Conservation (phyloP, 805 yeast genomes). For the Starmerella gropengiesseri region DNA sequence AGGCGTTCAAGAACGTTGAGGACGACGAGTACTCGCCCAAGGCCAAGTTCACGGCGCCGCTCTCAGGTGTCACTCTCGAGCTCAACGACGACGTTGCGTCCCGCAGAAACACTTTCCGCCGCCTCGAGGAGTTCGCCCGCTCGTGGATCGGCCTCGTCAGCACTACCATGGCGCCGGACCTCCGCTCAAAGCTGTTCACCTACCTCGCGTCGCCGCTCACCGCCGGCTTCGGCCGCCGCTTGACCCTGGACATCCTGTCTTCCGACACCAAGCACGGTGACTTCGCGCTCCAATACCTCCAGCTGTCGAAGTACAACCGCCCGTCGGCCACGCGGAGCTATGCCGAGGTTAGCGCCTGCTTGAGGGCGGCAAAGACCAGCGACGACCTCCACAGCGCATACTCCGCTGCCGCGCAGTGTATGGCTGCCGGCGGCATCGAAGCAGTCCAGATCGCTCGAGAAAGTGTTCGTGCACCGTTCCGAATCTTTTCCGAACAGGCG, state of each 20-base stretch:
- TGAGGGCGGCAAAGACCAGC: conserved; percentile 1
- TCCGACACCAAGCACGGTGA: conserved; percentile 37
- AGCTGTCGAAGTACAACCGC: conserved; percentile 11
- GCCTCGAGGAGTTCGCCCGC: conserved; percentile 47
- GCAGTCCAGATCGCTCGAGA: conserved; percentile 21
- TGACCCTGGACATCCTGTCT: conserved; percentile 60
- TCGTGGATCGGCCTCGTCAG: conserved; percentile 57
- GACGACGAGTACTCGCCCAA: conserved; percentile 76
- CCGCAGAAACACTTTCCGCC: conserved; percentile 56
- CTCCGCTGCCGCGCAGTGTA: conserved; percentile 6
- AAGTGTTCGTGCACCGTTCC: conserved; percentile 50
- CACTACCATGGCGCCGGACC: conserved; percentile 53
- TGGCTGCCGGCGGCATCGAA: neutral
- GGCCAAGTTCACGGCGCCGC: conserved; percentile 45
- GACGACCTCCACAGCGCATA: conserved; percentile 10
- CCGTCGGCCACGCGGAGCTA: neutral
- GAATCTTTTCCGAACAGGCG: conserved; percentile 45
- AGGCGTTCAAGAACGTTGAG: conserved; percentile 74
- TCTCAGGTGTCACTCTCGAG: conserved; percentile 39
- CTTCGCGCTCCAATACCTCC: conserved; percentile 17
- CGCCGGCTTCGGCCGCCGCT: conserved; percentile 60
- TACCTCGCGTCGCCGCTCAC: conserved; percentile 42
- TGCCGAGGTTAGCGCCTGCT: neutral
- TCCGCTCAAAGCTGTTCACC: conserved; percentile 66
- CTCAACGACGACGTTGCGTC: conserved; percentile 68